Base-by-base conservation (phyloP, 2,329 filamentous ascomycete species). In the Penicillium psychrosexuale region DNA sequence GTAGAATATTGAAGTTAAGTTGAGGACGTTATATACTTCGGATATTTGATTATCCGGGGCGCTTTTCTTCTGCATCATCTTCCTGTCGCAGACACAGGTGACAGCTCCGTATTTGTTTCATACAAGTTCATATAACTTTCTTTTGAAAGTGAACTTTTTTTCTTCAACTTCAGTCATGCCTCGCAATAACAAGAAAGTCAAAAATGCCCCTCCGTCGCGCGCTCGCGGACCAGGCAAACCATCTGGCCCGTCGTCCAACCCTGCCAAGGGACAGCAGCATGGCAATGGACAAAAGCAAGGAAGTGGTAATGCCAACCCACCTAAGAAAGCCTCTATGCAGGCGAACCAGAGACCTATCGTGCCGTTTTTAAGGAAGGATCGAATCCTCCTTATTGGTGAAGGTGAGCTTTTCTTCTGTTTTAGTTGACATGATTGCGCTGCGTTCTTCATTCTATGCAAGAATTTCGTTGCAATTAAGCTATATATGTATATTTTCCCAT, bases 361-460 rank as follows among this genome's bases (percentile, higher is more conserved):
- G 44, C 76, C 75, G 1, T 78, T 78, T 60, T 61, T 69, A 34
- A 70, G 61, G 45, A 67, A 61, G 22, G 76, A 78, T 68, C 69
- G 74, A 43, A 69, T 78, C 42, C 63, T 78, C 27, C 62, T 78
- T 28, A 61, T 78, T 62, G 76, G 76, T 13, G 76, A 78, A 67
- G 76, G 76, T 75, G 56, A 65, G 72, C 62, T 51, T 33, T 33
- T 33, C 46, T 57, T 49, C n/a, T 22, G 13, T 37, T 51, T 38
- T 37, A 36, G 38, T 63, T 22, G 34, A 19, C 24, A 22, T 30
- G 19, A 28, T 57, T 53, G 46, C 31, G 11, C 36, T 47, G 13
- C 40, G 54, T 47, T 40, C 48, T 58, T 19, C 40, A 44, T 36
- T 52, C 3, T 19, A 22, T 36, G 24, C 8, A 37, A 51, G 30